Conservation (phyloP, 371 early-diverging fungal species). For the Apophysomyces ossiformis region DNA sequence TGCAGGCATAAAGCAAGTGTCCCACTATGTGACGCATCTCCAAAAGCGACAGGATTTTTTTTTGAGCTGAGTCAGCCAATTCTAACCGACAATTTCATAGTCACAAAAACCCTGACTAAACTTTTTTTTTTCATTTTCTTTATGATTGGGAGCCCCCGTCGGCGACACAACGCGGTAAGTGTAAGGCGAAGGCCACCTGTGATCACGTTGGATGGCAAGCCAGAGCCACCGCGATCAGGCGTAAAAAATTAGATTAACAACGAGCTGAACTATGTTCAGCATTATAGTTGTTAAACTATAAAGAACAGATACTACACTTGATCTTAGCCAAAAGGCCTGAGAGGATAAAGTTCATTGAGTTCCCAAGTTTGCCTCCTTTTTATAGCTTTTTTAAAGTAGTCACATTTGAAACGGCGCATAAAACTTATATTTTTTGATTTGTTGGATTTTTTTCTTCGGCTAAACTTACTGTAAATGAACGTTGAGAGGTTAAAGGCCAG, state of each 20-base stretch:
- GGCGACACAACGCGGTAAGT: constrained; percentile 30
- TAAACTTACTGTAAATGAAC: too few species aligned
- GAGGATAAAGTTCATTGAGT: constrained; percentile 45
- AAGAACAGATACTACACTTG: constrained; percentile 83
- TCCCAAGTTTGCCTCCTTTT: constrained; percentile 18
- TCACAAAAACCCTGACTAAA: too few species aligned
- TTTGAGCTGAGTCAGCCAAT: too few species aligned
- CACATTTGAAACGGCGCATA: background rate
- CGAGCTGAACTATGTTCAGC: constrained; percentile 40
- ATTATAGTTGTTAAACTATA: constrained; percentile 69
- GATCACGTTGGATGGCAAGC: constrained; percentile 27
- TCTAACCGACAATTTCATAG: too few species aligned
- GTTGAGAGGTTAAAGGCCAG: too few species aligned
- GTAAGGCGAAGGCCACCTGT: constrained; percentile 33
- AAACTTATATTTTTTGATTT: too few species aligned
- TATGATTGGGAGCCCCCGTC: constrained; percentile 14
- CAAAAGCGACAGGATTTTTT: too few species aligned
- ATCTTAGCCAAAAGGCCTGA: constrained; percentile 76
- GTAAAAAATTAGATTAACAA: constrained; percentile 58
- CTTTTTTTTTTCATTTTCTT: constrained; percentile 22
- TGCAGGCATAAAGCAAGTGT: too few species aligned
- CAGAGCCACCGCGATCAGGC: constrained; percentile 25
- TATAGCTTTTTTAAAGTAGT: constrained; percentile 21
- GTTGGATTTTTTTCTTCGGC: too few species aligned
- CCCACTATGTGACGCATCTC: too few species aligned